Conservation (phyloP, 2,329 filamentous ascomycete genomes). For the Sporothrix mexicana region DNA sequence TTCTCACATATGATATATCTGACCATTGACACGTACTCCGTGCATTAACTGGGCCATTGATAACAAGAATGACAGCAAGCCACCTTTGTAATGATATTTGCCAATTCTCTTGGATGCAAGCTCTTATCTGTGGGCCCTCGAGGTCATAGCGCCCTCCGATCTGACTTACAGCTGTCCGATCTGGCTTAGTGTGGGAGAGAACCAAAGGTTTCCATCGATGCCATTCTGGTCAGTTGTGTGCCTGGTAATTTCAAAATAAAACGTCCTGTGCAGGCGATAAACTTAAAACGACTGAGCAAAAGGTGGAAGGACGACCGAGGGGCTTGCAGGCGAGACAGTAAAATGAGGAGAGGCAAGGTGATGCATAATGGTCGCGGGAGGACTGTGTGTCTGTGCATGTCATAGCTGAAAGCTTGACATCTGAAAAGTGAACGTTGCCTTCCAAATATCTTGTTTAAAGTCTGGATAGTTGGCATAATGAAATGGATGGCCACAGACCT, state of each 20-base stretch:
- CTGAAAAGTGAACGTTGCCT: background rate
- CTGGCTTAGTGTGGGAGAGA: background rate
- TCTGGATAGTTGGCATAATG: too few relatives aligned
- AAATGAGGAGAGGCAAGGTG: conserved; percentile 6
- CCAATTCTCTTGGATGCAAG: background rate
- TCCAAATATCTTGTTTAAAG: too few relatives aligned
- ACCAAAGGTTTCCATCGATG: background rate
- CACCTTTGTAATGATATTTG: conserved; percentile 1
- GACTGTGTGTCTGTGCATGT: background rate
- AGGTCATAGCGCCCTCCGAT: background rate
- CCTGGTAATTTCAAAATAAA: conserved; percentile 11
- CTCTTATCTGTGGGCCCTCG: conserved; percentile 10
- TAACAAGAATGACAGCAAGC: background rate
- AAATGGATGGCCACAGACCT: too few relatives aligned
- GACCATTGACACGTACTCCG: background rate
- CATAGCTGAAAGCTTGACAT: background rate
- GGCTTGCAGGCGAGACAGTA: conserved; percentile 4
- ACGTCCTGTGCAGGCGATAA: background rate
- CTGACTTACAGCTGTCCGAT: background rate
- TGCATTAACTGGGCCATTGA: background rate
- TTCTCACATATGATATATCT: background rate
- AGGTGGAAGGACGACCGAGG: background rate
- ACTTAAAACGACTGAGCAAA: too few relatives aligned
- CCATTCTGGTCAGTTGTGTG: background rate
- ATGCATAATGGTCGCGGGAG: background rate